phyloP scores from a whole-genome alignment of 441 rosid genomes.

The Croton laevigatus region DNA sequence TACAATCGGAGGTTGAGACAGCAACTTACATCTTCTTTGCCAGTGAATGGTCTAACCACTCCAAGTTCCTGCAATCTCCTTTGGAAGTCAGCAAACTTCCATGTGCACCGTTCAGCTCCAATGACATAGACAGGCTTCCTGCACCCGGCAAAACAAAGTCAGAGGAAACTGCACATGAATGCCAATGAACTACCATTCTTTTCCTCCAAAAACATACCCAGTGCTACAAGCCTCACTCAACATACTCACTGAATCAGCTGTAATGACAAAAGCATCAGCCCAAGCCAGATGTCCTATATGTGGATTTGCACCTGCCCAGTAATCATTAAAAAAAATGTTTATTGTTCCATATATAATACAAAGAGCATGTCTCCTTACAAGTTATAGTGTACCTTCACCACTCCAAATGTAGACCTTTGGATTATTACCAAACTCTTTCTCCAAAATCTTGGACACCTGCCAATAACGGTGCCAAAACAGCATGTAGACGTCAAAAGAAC shows the following conservation, averaged over 20 bases:
- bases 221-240: slow-evolving; percentile 95
- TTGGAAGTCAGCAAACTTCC: slow-evolving; percentile 89
- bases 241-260: slow-evolving; percentile 96
- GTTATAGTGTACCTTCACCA: slow-evolving; percentile 59
- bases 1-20: slow-evolving; percentile 4
- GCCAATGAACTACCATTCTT: slow-evolving; percentile 1
- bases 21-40: slow-evolving; percentile 70
- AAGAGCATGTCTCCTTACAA: not conserved
- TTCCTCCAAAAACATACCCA: slow-evolving; percentile 48
- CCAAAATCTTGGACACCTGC: slow-evolving; percentile 57
- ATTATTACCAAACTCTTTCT: slow-evolving; percentile 51
- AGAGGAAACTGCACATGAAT: not conserved
- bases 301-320: slow-evolving; percentile 68
- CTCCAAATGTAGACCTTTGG: slow-evolving; percentile 80
- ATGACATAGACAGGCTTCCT: slow-evolving; percentile 86
- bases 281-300: slow-evolving; percentile 90
- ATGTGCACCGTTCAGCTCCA: slow-evolving; percentile 74
- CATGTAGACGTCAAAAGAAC: slow-evolving; percentile 1
- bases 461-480: slow-evolving; percentile 13
- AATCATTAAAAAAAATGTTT: slow-evolving; percentile 19
- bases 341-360: slow-evolving; percentile 4
- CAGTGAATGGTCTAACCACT: slow-evolving; percentile 63
- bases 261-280: slow-evolving; percentile 92
- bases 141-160: slow-evolving; percentile 21
- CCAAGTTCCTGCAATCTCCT: slow-evolving; percentile 63